phyloP scores from a whole-genome alignment of 306 rosid species.

The Canavalia gladiata region DNA sequence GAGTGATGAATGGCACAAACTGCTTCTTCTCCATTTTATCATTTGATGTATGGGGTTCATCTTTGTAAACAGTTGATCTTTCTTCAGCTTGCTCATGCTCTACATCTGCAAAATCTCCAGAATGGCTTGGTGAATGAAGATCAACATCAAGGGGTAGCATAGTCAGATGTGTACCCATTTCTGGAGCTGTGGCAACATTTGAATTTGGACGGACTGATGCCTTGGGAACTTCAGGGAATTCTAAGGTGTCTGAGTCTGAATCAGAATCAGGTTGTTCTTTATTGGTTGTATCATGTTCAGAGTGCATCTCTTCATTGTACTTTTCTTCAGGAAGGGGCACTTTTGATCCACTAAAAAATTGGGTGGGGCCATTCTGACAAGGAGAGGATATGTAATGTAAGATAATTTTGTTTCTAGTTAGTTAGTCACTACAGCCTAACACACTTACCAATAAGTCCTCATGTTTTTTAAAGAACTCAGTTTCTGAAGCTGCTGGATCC shows the following conservation, averaged over 20 bases:
- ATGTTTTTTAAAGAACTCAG: constrained; percentile 75
- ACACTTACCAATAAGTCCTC: constrained; percentile 84
- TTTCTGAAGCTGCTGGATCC: constrained; percentile 93
- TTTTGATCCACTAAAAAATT: constrained; percentile 67
- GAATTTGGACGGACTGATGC: constrained; percentile 55
- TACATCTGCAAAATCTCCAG: constrained; percentile 46
- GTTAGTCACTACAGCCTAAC: constrained; percentile 14
- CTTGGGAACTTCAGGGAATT: constrained; percentile 88
- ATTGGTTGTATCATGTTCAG: constrained; percentile 53
- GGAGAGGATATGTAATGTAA: constrained; percentile 32
- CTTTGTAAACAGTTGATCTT: constrained; percentile 51
- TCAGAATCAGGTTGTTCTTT: constrained; percentile 75
- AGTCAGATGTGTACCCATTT: constrained; percentile 50
- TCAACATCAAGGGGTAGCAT: constrained; percentile 52
- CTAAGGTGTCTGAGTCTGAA: constrained; percentile 67
- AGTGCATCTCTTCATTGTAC: constrained; percentile 56
- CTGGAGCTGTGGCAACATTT: constrained; percentile 68
- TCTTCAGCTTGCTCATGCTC: constrained; percentile 52
- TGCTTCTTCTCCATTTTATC: constrained; percentile 68
- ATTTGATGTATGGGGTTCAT: constrained; percentile 60
- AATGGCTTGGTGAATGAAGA: constrained; percentile 50
- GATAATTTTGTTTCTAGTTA: background rate
- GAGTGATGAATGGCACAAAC: constrained; percentile 83
- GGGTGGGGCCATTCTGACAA: constrained; percentile 79
- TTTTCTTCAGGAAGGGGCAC: constrained; percentile 82